Conservation (phyloP, 129 eudicot species). For the Tagetes erecta region DNA sequence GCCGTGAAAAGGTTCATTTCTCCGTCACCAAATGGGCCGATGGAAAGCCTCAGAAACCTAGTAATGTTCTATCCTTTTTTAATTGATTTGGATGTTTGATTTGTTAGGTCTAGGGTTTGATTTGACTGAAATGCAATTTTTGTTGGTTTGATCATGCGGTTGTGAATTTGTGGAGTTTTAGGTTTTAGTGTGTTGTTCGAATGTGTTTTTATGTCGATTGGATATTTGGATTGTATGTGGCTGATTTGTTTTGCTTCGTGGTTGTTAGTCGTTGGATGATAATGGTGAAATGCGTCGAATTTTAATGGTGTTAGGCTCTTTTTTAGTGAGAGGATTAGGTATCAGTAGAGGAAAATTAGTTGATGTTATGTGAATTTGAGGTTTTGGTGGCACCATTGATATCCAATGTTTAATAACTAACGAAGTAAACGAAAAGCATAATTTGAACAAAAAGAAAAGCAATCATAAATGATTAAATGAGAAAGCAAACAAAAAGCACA, state of each 20-base stretch:
- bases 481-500: no score
- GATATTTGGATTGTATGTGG: not conserved
- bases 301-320: not conserved
- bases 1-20: conserved; percentile 83
- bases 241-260: not conserved
- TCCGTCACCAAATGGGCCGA: conserved; percentile 69
- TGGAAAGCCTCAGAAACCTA: conserved; percentile 72
- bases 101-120: conserved; percentile 32
- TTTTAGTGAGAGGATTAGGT: not conserved
- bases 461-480: no score
- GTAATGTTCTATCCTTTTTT: conserved; percentile 36
- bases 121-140: not conserved
- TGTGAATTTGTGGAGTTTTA: not conserved
- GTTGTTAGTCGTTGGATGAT: no score
- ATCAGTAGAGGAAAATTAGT: not conserved
- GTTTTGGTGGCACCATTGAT: not conserved
- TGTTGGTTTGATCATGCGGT: not conserved
- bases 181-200: no score
- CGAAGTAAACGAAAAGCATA: no score
- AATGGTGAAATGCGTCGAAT: no score
- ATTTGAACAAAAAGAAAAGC: no score
- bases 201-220: no score
- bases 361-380: not conserved
- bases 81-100: not conserved
- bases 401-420: no score